phyloP scores from a whole-genome alignment of 352 stramenopile species.

The Phytophthora ramorum region DNA sequence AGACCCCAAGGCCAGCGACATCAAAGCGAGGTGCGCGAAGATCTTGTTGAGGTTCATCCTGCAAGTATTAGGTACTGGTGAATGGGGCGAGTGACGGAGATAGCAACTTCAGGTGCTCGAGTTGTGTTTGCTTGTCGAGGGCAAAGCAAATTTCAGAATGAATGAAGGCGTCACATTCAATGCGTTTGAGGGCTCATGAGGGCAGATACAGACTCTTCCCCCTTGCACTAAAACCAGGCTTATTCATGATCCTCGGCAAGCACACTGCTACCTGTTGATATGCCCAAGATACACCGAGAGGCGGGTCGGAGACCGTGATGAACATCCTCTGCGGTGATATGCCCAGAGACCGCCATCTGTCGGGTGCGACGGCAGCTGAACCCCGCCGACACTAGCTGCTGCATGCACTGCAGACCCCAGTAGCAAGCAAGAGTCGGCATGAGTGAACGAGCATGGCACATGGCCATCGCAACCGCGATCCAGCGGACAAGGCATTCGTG shows the following conservation, averaged over 20 bases:
- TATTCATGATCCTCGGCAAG: neutral
- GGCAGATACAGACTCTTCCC: no score
- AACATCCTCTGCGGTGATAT: constrained; percentile 38
- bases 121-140: constrained; percentile 14
- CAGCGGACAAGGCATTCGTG: neutral
- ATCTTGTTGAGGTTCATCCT: constrained; percentile 43
- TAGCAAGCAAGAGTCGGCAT: neutral
- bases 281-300: constrained; percentile 9
- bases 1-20: constrained; percentile 28
- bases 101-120: constrained; percentile 13
- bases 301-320: constrained; percentile 8
- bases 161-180: neutral
- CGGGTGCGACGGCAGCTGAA: constrained; percentile 10
- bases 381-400: neutral
- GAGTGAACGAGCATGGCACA: neutral
- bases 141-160: constrained; percentile 39
- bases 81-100: constrained; percentile 4
- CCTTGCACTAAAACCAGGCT: neutral
- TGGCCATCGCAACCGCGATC: neutral
- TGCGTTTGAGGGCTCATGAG: neutral
- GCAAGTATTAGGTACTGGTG: constrained; percentile 20
- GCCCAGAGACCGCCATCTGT: constrained; percentile 20
- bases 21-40: constrained; percentile 31
- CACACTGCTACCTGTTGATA: neutral
- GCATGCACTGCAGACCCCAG: neutral